A percentile compares a stretch with the other conserved stretches of the same genome.
phyloP scores from a whole-genome alignment of 352 stramenopile species.

The Pythium guiyangense region DNA sequence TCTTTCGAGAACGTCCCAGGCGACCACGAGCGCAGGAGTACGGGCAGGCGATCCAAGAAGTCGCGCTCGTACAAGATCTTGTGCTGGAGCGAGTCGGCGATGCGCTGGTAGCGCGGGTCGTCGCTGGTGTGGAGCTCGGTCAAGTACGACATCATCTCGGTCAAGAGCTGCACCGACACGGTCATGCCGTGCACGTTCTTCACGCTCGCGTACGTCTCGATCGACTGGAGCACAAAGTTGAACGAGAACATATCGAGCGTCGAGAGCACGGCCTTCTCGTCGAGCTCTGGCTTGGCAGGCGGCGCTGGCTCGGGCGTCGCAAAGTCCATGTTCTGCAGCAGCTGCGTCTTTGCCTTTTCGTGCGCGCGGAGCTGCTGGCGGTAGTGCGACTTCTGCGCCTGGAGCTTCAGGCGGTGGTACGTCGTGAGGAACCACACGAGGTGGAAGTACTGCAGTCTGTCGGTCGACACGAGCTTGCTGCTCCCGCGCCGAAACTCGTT shows the following conservation, averaged over 20 bases:
- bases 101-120: slow-evolving; percentile 73
- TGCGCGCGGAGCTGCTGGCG: slow-evolving; percentile 46
- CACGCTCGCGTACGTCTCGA: slow-evolving; percentile 75
- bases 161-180: slow-evolving; percentile 67
- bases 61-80: slow-evolving; percentile 88
- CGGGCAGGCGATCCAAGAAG: slow-evolving; percentile 77
- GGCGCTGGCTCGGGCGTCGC: slow-evolving; percentile 28
- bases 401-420: slow-evolving; percentile 78
- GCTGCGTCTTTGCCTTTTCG: slow-evolving; percentile 46
- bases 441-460: slow-evolving; percentile 88
- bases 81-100: slow-evolving; percentile 82
- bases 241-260: slow-evolving; percentile 91
- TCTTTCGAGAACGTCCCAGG: slow-evolving; percentile 55
- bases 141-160: slow-evolving; percentile 86
- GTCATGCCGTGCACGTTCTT: slow-evolving; percentile 86
- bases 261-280: slow-evolving; percentile 79
- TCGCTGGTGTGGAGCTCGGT: slow-evolving; percentile 64
- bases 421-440: slow-evolving; percentile 81
- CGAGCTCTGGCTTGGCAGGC: slow-evolving; percentile 44
- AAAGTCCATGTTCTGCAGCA: slow-evolving; percentile 55
- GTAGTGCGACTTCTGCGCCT: slow-evolving; percentile 64
- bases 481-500: slow-evolving; percentile 83
- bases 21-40: slow-evolving; percentile 78
- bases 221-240: slow-evolving; percentile 87
- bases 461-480: slow-evolving; percentile 74